These are phyloP conservation scores for Naganishia albida DNA, from an alignment of 1,284 basidiomycete species.

Conservation along the genomic window DNA sequence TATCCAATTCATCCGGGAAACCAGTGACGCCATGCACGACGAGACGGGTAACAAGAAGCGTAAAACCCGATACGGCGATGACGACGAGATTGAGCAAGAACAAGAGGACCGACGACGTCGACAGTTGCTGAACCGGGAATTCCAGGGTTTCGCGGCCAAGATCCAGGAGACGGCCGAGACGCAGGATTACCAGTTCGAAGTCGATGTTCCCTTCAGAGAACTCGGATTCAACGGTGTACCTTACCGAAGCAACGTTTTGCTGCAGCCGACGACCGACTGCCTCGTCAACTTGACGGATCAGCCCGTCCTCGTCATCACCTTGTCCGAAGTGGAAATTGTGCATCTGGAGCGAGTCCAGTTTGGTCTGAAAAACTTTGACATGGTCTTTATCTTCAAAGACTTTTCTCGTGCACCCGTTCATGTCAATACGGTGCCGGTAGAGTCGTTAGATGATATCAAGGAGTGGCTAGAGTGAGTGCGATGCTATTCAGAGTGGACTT, in stretches of 20 bases:
- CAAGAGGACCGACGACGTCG: slow-evolving; percentile 92
- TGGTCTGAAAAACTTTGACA: slow-evolving; percentile 93
- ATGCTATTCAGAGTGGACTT: slow-evolving; percentile 2
- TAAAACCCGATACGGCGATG: slow-evolving; percentile 95
- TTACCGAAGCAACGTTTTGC: slow-evolving; percentile 87
- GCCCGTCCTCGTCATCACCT: slow-evolving; percentile 93
- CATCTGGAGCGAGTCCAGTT: slow-evolving; percentile 98
- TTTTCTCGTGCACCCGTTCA: slow-evolving; percentile 89
- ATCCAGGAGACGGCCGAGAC: slow-evolving; percentile 76
- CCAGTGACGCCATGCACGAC: slow-evolving; percentile 95
- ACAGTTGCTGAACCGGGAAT: slow-evolving; percentile 89
- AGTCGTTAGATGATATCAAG: slow-evolving; percentile 90
- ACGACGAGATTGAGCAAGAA: slow-evolving; percentile 98
- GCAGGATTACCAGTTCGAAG: slow-evolving; percentile 81
- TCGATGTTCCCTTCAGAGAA: slow-evolving; percentile 96
- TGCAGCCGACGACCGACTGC: slow-evolving; percentile 97
- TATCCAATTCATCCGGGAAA: slow-evolving; percentile 98
- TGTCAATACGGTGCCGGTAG: slow-evolving; percentile 91
- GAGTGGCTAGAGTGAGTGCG: slow-evolving; percentile 93
- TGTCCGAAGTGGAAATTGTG: slow-evolving; percentile 92
- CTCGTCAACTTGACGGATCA: slow-evolving; percentile 93
- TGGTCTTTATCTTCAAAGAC: slow-evolving; percentile 95
- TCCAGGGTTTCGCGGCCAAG: slow-evolving; percentile 90
- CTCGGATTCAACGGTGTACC: slow-evolving; percentile 97
- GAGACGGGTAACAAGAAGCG: slow-evolving; percentile 95